Conservation (phyloP, 331 rosid genomes). For the Ulmus americana region DNA sequence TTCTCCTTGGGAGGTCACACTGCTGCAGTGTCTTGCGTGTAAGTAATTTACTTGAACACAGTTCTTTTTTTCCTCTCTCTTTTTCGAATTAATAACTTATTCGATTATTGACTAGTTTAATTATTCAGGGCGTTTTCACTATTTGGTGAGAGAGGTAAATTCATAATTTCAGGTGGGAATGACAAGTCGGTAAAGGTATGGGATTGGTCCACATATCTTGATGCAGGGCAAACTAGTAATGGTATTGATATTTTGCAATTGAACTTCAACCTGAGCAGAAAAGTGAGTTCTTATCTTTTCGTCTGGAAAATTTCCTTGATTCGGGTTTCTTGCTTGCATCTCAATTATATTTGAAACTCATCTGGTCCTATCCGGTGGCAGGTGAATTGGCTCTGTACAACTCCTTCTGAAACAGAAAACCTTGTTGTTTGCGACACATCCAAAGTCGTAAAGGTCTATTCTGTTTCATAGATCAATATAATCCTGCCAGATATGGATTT, state of each 20-base stretch:
- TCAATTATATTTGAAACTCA: conserved; percentile 2
- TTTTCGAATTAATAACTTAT: conserved; percentile 3
- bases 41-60: conserved; percentile 30
- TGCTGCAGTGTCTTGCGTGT: conserved; percentile 78
- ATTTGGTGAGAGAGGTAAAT: conserved; percentile 83
- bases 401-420: conserved; percentile 67
- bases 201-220: conserved; percentile 56
- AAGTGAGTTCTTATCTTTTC: conserved; percentile 27
- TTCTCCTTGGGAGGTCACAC: conserved; percentile 71
- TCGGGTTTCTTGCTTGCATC: conserved; percentile 13
- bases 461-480: conserved; percentile 49
- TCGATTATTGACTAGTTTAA: conserved; percentile 24
- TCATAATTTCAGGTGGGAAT: conserved; percentile 78
- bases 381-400: conserved; percentile 84
- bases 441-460: conserved; percentile 69
- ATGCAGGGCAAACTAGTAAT: conserved; percentile 34
- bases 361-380: conserved; percentile 33
- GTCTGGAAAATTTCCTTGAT: neutral
- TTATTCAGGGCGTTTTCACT: conserved; percentile 65
- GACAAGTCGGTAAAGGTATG: conserved; percentile 78
- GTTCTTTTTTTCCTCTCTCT: neutral
- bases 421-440: conserved; percentile 81
- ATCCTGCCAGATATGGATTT: conserved; percentile 18
- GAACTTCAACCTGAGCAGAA: conserved; percentile 36
- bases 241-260: conserved; percentile 33